A percentile compares a stretch with the other conserved stretches of the same genome.
Conservation (phyloP, 2,329 filamentous ascomycete species). For the Daldinia sp. region DNA sequence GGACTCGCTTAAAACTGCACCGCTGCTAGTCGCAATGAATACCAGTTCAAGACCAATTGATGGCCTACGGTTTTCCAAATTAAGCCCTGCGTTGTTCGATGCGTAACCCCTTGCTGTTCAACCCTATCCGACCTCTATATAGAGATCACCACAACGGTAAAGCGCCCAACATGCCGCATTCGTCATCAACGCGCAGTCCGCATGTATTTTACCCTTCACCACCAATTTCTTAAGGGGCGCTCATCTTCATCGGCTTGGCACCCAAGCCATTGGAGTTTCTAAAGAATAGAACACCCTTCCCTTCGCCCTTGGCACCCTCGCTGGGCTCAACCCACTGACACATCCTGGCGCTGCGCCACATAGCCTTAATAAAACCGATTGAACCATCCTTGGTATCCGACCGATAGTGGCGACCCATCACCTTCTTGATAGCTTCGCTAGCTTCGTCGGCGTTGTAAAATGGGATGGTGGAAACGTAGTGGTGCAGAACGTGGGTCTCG, state of each 20-base stretch:
- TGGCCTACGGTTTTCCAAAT: too few relatives aligned
- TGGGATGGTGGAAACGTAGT: conserved; percentile 95
- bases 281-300: conserved; percentile 90
- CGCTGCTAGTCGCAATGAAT: too few relatives aligned
- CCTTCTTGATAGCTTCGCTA: conserved; percentile 87
- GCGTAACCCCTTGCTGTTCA: too few relatives aligned
- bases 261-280: conserved; percentile 92
- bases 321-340: conserved; percentile 99
- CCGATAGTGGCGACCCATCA: conserved; percentile 97
- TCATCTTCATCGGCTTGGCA: conserved; percentile 53
- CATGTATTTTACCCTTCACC: conserved; percentile 14
- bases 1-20: too few relatives aligned
- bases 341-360: conserved; percentile 82
- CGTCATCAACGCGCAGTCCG: background rate
- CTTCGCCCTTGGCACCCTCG: conserved; percentile 79
- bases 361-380: conserved; percentile 81
- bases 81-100: too few relatives aligned
- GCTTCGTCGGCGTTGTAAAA: conserved; percentile 98
- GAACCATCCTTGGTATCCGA: conserved; percentile 79
- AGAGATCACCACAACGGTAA: too few relatives aligned
- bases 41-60: too few relatives aligned
- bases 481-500: conserved; percentile 97
- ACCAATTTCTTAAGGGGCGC: conserved; percentile 28
- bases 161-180: too few relatives aligned
- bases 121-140: too few relatives aligned